Base-by-base conservation (phyloP, 192 early-diverging fungal species). In the Obelidium mucronatum region DNA sequence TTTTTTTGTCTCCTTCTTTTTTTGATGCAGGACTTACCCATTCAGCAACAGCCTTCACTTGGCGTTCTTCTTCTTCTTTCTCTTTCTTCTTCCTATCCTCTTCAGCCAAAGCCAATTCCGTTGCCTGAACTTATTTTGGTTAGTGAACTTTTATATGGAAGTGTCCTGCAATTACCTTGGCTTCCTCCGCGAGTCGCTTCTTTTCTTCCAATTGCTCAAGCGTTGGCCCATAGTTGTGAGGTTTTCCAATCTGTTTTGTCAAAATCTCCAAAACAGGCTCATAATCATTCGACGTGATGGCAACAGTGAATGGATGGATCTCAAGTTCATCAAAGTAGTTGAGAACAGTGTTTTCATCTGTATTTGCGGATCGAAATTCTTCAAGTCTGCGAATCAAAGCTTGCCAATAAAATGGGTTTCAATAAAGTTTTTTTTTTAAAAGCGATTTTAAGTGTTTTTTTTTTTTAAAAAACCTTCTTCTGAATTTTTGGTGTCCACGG, bases 251-350 rank as follows among this genome's bases (percentile, higher is more conserved):
- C 24, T 77, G 65, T 65, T 84, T 82, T 11, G 80, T 74, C 5
- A 90, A 62, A 24, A 70, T 67, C 11, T 78, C 83, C 65, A 87
- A 69, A 15, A 90, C 69, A n/a, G 34, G 55, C 15, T 75, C 79
- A 28, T 54, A 13, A 30, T 77, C 81, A 13, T 79, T 78, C 36
- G 78, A 68, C 59, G 84, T 81, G 26, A 78, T 67, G 26, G 80
- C 53, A 5, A 90, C 52, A 2, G 80, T 52, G 34, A 86, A 40
- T 1, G 87, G 82, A 55, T 88, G 84, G 52, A 89, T 82, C 58
- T 89, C 89, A 56, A 84, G 68, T 73, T 90, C 87, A 83, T 90
- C 89, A 59, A 90, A 89, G 68, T 80, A 89, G 73, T 90, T 90
- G 22, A 89, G 70, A 5, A 89, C 83, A 3, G 87, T 90, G 53